Base-by-base conservation (phyloP, 441 rosid species). In the Croton laevigatus region DNA sequence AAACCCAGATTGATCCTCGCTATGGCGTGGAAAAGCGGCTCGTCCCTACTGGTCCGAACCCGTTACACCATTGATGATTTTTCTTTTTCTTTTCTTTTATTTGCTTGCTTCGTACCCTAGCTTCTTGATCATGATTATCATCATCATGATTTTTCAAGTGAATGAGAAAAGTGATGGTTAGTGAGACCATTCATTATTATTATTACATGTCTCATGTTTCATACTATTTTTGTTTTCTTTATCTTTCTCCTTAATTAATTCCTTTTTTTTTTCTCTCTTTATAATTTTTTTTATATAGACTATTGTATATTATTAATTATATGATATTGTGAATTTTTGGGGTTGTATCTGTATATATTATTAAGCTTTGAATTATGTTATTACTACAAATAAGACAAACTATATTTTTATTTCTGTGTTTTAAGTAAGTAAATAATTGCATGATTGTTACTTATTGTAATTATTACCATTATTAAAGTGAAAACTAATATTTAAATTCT, bases 1-100 rank as follows among this genome's bases (percentile, higher is more conserved):
- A 63, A 44, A 71, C 52, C 23, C 79, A 87, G 88, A 87, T 93
- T 49, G 96, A 93, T 78, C 94, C 86, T 2, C 92, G 88, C 52
- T 93, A 93, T 9, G 97, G 95, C 14, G 89, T 87, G 16, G 86
- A 91, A 76, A 91, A 93, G 81, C 93, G 97, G 23, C 91, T 84
- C 19, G 98, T 93, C 67, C 98, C 98, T 36, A 84, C 90, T 0
- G 98, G 98, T 60, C 96, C 98, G 0, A 93, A 93, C 81, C 97
- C 98, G 12, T 82, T 93, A 76, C 98, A 93, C 82, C 97, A 91
- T 85, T 68, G 79, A 79, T 64, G 70, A 45, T 44, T n/a, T 3
- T 2, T 62, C 49, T 55, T 20, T 49, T 62, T 19, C 3, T 2
- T 62, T 55, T 54, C 32, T 49, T n/a, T n/a, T n/a, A n/a, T n/a